Evolutionary conservation across 2,329 filamentous ascomycete species (phyloP).

Genomic region (Sarocladium kiliense): DNA sequence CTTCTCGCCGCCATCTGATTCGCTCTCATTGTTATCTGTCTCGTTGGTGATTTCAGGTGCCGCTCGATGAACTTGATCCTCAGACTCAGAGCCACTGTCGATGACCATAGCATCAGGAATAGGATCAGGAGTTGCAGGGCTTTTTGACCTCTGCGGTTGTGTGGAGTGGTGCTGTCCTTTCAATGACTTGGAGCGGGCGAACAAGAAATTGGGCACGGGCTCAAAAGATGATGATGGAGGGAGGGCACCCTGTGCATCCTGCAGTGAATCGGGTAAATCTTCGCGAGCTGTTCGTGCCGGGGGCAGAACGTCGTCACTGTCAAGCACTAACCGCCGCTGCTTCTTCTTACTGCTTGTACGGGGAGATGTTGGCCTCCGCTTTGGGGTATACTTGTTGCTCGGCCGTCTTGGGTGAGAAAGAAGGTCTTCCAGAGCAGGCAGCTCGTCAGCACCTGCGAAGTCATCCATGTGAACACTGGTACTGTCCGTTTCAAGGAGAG

Average conservation of each 20-base stretch:
- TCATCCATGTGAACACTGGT: conserved; percentile 27
- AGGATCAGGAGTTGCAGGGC: neutral
- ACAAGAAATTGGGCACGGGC: neutral
- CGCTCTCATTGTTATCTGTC: neutral
- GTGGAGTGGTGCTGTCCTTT: neutral
- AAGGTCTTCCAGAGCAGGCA: conserved; percentile 28
- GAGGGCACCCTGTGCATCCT: neutral
- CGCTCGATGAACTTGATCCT: neutral
- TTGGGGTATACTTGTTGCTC: conserved; percentile 5
- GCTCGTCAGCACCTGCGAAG: conserved; percentile 20
- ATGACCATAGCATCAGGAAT: neutral
- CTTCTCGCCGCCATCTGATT: conserved; percentile 36
- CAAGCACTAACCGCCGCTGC: neutral
- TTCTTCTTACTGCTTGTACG: conserved; percentile 6
- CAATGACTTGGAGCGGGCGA: neutral
- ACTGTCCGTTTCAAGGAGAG: conserved; percentile 28
- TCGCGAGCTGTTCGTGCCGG: neutral
- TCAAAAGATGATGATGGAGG: neutral
- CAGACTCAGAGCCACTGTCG: neutral
- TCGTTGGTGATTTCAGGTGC: neutral
- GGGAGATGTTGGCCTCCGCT: conserved; percentile 3
- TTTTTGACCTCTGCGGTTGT: neutral
- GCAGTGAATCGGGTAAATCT: neutral
- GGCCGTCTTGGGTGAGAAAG: neutral
- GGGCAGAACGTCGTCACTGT: conserved; percentile 1